Conservation (phyloP, 371 early-diverging fungal genomes). For the Enterospora canceri region DNA sequence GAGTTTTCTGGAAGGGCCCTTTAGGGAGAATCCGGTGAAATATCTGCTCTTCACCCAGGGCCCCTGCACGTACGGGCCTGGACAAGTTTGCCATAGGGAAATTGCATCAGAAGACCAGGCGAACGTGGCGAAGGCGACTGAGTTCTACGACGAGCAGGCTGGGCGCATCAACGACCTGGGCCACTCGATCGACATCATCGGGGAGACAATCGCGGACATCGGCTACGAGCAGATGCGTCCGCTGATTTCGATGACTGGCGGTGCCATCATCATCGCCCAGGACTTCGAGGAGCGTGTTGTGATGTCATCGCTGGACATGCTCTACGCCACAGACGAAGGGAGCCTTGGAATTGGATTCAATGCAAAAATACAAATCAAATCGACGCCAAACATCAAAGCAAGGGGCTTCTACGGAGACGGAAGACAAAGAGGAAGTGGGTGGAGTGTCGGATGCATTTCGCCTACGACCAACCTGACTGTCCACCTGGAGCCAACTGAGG, state of each 20-base stretch:
- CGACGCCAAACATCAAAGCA: conserved; percentile 37
- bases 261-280: conserved; percentile 82
- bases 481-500: conserved; percentile 33
- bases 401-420: conserved; percentile 53
- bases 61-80: conserved; percentile 91
- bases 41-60: conserved; percentile 92
- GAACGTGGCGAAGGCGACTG: conserved; percentile 4
- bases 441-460: conserved; percentile 46
- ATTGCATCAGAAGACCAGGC: conserved; percentile 64
- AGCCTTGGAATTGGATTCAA: conserved; percentile 85
- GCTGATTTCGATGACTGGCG: conserved; percentile 77
- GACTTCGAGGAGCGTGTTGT: conserved; percentile 54
- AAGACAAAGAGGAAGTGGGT: conserved; percentile 7
- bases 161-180: conserved; percentile 71
- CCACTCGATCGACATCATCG: conserved; percentile 73
- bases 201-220: conserved; percentile 79
- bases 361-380: conserved; percentile 76
- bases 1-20: conserved; percentile 68
- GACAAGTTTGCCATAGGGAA: conserved; percentile 77
- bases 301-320: conserved; percentile 46
- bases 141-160: conserved; percentile 78
- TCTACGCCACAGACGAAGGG: conserved; percentile 77
- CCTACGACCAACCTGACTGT: conserved; percentile 39
- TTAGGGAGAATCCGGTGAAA: conserved; percentile 66
- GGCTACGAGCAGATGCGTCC: conserved; percentile 90